Percentiles rank a stretch among this genome's conserved stretches.
These are phyloP conservation scores for Phialophora macrospora DNA, from an alignment of 2,329 filamentous ascomycete species.

Conservation along the genomic window DNA sequence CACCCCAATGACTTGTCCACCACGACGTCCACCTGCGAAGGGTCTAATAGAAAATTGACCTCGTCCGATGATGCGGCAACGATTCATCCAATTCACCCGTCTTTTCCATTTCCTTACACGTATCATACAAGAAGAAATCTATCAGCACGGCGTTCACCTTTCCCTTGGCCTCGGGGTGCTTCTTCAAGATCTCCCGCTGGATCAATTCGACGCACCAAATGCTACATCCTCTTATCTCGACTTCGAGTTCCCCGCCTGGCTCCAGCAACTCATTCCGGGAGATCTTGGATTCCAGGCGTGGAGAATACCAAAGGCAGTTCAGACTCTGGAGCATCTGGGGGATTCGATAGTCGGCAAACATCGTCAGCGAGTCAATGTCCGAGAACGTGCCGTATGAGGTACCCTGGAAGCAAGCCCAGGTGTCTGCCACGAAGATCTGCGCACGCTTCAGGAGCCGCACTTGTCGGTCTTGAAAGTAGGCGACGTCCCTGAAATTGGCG, in stretches of 20 bases:
- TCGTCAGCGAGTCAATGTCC: slow-evolving; percentile 88
- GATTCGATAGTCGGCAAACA: slow-evolving; percentile 98
- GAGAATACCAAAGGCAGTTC: slow-evolving; percentile 82
- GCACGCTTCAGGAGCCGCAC: slow-evolving; percentile 91
- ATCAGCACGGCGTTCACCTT: slow-evolving; percentile 85
- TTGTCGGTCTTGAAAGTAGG: slow-evolving; percentile 71
- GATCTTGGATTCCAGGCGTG: slow-evolving; percentile 74
- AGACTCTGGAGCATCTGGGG: slow-evolving; percentile 89
- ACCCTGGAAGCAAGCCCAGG: slow-evolving; percentile 95
- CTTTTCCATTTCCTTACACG: slow-evolving; percentile 84
- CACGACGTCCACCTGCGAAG: background rate
- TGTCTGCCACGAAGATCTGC: slow-evolving; percentile 91
- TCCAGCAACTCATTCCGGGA: slow-evolving; percentile 67
- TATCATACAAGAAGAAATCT: slow-evolving; percentile 96
- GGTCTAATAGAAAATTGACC: slow-evolving; percentile 39
- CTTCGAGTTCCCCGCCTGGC: slow-evolving; percentile 76
- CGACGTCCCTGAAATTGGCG: slow-evolving; percentile 75
- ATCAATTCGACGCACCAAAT: slow-evolving; percentile 97
- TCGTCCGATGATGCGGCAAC: slow-evolving; percentile 50
- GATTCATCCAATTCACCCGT: slow-evolving; percentile 36
- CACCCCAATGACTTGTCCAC: background rate
- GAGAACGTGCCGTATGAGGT: slow-evolving; percentile 77
- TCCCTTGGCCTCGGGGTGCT: slow-evolving; percentile 61
- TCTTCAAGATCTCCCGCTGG: slow-evolving; percentile 73
- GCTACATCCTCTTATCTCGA: slow-evolving; percentile 88